phyloP scores from a whole-genome alignment of 2,329 filamentous ascomycete genomes.

The Ophiocordyceps robertsii region DNA sequence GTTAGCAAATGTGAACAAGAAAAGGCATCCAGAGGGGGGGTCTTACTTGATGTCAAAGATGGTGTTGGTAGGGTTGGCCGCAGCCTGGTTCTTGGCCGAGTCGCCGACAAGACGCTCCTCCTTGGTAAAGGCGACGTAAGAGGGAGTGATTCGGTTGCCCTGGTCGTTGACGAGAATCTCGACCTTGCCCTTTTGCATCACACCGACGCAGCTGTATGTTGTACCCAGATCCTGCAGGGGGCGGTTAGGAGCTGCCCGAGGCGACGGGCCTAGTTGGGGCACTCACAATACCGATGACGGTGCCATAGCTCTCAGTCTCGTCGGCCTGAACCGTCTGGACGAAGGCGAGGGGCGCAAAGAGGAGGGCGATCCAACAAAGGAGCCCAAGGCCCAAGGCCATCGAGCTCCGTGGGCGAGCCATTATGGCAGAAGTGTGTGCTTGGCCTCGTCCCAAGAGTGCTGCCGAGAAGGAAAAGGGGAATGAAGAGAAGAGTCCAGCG shows the following conservation, averaged over 20 bases:
- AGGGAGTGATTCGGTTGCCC: conserved; percentile 91
- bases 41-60: conserved; percentile 76
- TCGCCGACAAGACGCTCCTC: conserved; percentile 96
- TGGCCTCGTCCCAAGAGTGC: conserved; percentile 6
- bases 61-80: conserved; percentile 62
- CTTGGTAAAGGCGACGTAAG: conserved; percentile 92
- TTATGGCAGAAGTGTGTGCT: conserved; percentile 16
- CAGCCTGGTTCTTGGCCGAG: conserved; percentile 91
- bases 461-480: conserved; percentile 7
- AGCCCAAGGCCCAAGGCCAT: conserved; percentile 74
- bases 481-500: conserved; percentile 9
- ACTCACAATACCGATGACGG: conserved; percentile 80
- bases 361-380: conserved; percentile 80
- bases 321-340: conserved; percentile 63
- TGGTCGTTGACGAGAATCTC: conserved; percentile 95
- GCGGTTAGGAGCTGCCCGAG: background rate
- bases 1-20: conserved; percentile 7
- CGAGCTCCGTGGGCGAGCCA: conserved; percentile 50
- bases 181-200: conserved; percentile 91
- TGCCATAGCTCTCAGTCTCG: conserved; percentile 67
- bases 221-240: conserved; percentile 61
- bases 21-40: background rate
- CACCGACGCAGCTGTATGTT: conserved; percentile 80
- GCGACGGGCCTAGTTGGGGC: background rate
- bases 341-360: conserved; percentile 79